These are phyloP conservation scores for Artemisia argyi DNA, from an alignment of 129 eudicot genomes.

Conservation along the genomic window DNA sequence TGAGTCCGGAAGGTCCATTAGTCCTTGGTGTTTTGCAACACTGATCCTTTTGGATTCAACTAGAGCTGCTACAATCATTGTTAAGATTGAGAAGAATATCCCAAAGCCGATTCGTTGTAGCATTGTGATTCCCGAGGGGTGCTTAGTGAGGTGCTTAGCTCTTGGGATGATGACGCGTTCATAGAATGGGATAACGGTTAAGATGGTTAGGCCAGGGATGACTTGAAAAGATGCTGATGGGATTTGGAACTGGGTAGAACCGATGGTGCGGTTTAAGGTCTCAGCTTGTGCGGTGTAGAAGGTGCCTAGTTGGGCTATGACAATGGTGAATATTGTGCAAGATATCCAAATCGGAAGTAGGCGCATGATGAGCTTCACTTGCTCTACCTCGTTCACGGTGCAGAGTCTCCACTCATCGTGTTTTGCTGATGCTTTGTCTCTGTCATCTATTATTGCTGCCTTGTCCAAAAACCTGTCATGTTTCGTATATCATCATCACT, in stretches of 20 bases:
- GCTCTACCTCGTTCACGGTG: slow-evolving; percentile 59
- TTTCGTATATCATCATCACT: neutral
- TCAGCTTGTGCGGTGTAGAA: slow-evolving; percentile 61
- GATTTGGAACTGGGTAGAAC: slow-evolving; percentile 28
- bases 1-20: slow-evolving; percentile 28
- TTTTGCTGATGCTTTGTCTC: slow-evolving; percentile 29
- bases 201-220: slow-evolving; percentile 53
- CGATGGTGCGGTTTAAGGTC: slow-evolving; percentile 40
- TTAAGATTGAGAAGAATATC: slow-evolving; percentile 37
- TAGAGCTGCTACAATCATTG: slow-evolving; percentile 48
- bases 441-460: slow-evolving; percentile 51
- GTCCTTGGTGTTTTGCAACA: slow-evolving; percentile 35
- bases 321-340: slow-evolving; percentile 48
- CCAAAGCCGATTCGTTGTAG: slow-evolving; percentile 65
- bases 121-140: slow-evolving; percentile 57
- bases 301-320: slow-evolving; percentile 56
- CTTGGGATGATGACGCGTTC: slow-evolving; percentile 49
- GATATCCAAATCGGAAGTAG: slow-evolving; percentile 61
- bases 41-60: slow-evolving; percentile 44
- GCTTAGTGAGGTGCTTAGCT: slow-evolving; percentile 39
- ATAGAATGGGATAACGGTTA: slow-evolving; percentile 41
- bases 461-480: slow-evolving; percentile 59
- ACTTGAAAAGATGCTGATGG: slow-evolving; percentile 59
- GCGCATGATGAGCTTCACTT: slow-evolving; percentile 54
- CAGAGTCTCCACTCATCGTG: slow-evolving; percentile 53